Conservation (phyloP, 2,329 filamentous ascomycete species). For the Fusarium nurragi region DNA sequence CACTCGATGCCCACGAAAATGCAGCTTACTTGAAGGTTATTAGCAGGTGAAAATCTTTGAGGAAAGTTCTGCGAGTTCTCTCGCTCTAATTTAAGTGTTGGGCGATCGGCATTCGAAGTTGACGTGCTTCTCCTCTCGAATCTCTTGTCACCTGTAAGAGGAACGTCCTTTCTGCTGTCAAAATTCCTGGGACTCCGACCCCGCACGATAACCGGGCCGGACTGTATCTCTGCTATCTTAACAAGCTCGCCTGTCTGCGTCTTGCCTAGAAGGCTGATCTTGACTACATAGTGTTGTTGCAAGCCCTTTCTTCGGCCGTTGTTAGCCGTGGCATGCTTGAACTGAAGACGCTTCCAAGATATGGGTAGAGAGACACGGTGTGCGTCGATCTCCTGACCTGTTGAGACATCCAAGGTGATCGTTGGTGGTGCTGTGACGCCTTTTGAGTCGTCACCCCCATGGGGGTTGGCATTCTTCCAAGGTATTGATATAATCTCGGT, state of each 20-base stretch:
- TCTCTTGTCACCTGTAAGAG: slow-evolving; percentile 68
- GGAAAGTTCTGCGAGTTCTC: slow-evolving; percentile 45
- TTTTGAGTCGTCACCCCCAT: slow-evolving; percentile 61
- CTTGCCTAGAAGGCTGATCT: slow-evolving; percentile 83
- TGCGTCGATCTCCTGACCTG: slow-evolving; percentile 77
- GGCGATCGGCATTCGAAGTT: slow-evolving; percentile 46
- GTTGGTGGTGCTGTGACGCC: slow-evolving; percentile 62
- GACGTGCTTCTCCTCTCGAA: slow-evolving; percentile 57
- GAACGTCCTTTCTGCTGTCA: slow-evolving; percentile 87
- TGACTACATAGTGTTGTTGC: slow-evolving; percentile 93
- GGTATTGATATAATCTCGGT: slow-evolving; percentile 97
- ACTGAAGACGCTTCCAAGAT: slow-evolving; percentile 93
- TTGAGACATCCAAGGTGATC: slow-evolving; percentile 63
- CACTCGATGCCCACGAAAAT: neutral
- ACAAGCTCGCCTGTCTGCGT: slow-evolving; percentile 73
- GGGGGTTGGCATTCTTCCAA: slow-evolving; percentile 82
- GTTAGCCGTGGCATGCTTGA: slow-evolving; percentile 95
- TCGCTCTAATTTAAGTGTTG: slow-evolving; percentile 48
- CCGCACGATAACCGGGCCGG: slow-evolving; percentile 93
- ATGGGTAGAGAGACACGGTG: slow-evolving; percentile 83
- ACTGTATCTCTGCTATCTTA: slow-evolving; percentile 84
- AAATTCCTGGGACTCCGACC: slow-evolving; percentile 94
- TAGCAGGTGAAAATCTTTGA: slow-evolving; percentile 48
- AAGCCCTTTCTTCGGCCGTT: slow-evolving; percentile 93
- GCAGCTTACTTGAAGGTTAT: slow-evolving; percentile 49